Percentiles rank a stretch among this genome's conserved stretches.
Conservation (phyloP, 148 eudicot species). For the Nepenthes mirabilis region DNA sequence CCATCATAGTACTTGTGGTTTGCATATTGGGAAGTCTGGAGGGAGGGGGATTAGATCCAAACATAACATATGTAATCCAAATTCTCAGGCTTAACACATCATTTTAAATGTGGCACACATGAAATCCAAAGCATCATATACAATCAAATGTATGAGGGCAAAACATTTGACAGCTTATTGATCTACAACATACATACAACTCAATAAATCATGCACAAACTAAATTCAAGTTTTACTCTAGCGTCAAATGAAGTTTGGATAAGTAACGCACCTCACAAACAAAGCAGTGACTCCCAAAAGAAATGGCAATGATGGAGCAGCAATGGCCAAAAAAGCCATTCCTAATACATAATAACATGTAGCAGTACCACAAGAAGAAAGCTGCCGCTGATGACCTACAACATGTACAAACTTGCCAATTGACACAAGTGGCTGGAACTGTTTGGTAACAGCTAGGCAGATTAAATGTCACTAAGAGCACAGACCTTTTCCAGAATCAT, state of each 20-base stretch:
- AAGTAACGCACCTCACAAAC: conserved; percentile 55
- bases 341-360: conserved; percentile 62
- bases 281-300: conserved; percentile 81
- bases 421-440: conserved; percentile 7
- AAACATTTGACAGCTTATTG: not conserved
- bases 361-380: conserved; percentile 45
- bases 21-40: no score
- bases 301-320: conserved; percentile 57
- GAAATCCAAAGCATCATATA: not conserved
- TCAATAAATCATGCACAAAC: not conserved
- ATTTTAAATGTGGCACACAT: no score
- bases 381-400: conserved; percentile 65
- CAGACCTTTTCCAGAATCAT: conserved; percentile 73
- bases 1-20: no score
- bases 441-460: not conserved
- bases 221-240: not conserved
- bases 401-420: conserved; percentile 5
- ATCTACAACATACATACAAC: not conserved
- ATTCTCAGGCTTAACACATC: no score
- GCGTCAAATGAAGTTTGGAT: not conserved
- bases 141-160: not conserved
- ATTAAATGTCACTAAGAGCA: conserved; percentile 4
- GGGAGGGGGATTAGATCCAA: no score
- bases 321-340: conserved; percentile 65
- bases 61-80: no score